phyloP scores from a whole-genome alignment of 257 asterid genomes.

The Scutellaria minor region DNA sequence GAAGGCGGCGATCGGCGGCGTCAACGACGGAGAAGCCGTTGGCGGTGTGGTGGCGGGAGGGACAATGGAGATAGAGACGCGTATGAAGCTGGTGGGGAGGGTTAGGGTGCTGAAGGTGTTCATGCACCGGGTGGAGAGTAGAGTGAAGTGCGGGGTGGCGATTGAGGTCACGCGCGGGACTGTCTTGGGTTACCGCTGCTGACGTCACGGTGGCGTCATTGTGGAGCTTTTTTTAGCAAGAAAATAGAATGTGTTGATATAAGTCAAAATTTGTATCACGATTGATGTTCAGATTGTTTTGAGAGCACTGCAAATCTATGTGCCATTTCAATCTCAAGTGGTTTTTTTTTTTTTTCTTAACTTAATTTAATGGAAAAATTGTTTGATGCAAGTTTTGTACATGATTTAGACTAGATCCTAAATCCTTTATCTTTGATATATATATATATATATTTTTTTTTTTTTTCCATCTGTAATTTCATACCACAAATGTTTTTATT shows the following conservation, averaged over 20 bases:
- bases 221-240: constrained; percentile 15
- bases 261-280: constrained; percentile 13
- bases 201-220: constrained; percentile 27
- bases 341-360: background rate
- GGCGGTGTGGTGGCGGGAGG: constrained; percentile 37
- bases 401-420: background rate
- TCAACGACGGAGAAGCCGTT: background rate
- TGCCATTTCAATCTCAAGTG: constrained; percentile 40
- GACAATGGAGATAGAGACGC: constrained; percentile 84
- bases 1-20: constrained; percentile 48
- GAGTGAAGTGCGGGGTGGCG: constrained; percentile 69
- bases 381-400: background rate
- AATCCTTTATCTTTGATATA: no score
- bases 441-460: no score
- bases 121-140: constrained; percentile 75
- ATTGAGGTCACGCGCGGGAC: constrained; percentile 73
- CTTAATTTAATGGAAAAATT: background rate
- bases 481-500: no score
- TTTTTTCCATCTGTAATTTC: no score
- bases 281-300: constrained; percentile 33
- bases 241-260: constrained; percentile 18
- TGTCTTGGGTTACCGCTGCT: constrained; percentile 83
- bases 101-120: constrained; percentile 86
- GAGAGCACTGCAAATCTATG: constrained; percentile 27
- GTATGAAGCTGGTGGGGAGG: constrained; percentile 87